Evolutionary conservation across 192 early-diverging fungal species (phyloP), one percentile per base, ranked within the genome.

Genomic region (Rhizophlyctis rosea): DNA sequence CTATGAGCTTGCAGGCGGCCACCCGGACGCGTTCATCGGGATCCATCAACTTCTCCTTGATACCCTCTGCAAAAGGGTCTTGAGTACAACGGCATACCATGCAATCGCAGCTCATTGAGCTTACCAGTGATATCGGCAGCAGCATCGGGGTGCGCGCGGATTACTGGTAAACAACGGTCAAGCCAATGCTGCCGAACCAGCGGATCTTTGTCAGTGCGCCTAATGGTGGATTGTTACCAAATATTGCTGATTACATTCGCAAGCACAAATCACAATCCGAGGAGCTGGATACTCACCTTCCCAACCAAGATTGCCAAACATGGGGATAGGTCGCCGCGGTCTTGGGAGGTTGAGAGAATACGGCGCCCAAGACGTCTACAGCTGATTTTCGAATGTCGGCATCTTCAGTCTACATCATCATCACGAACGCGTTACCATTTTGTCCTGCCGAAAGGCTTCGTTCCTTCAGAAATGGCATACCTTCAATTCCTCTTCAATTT

Each of bases 21-120:
- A 81, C 65, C 13, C 96, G 87, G 18, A 98, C 92, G 60, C 91
- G 91, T 30, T 98, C 94, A 59, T 98, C 96, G 0, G 92, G 90
- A 69, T 98, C 96, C 5, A 81, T 69, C 49, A 92, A 64, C 69
- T 91, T 94, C 47, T 82, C 77, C 31, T 64, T 75, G 5, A 93
- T 59, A 28, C 72, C 71, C 1, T 76, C 90, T 87, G 60, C 21
- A 27, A n/a, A 25, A n/a, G 54, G n/a, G n/a, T n/a, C n/a, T n/a
- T n/a, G n/a, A n/a, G n/a, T n/a, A n/a, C n/a, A 27, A 50, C 3
- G 29, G 21, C 27, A 21, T 47, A 31, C 39, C 47, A 71, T 39
- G 44, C 48, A 34, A 52, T 5, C 29, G 44, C 9, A 9, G 3
- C 34, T 68, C 47, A 16, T 29, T 32, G 28, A 50, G 24, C 47